Evolutionary conservation across 2,329 filamentous ascomycete species (phyloP), one percentile per base, ranked within the genome.

Genomic region (Alternaria panax): DNA sequence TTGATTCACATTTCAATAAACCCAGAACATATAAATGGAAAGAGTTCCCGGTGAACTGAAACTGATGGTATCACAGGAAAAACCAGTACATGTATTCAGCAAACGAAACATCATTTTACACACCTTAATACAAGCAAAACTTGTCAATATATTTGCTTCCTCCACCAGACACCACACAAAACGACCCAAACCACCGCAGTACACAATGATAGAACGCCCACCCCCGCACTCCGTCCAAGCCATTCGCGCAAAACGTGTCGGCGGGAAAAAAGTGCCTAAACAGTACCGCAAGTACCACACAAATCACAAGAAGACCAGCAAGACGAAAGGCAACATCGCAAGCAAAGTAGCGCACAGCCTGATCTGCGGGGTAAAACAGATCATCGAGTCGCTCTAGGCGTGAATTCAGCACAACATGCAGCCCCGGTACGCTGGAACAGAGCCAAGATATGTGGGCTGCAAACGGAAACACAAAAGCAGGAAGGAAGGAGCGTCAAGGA

Each of bases 201-300:
- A 48, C 38, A 43, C 14, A n/a, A 57, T 51, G 34, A 52, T 65
- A 45, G 48, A 65, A 30, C 53, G 51, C n/a, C 60, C 62, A 48
- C 54, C 57, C 14, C 57, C 47, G 9, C 65, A 69, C 64, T 71
- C 65, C 2, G 24, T 65, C 22, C 50, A 62, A 54, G 59, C 61
- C 32, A 63, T 70, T 30, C 36, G 50, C n/a, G 57, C 65, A 4
- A 63, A 63, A 36, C 62, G 67, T n/a, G 24, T 18, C 20, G 57
- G 62, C 27, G 66, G 67, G 9, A 67, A 60, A 27, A 62, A 67
- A 52, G 59, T 59, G 2, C 65, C 65, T n/a, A 66, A 66, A 51
- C 47, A 45, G 20, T 66, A 67, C 22, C 61, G 64, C 42, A 69
- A 69, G 32, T 51, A 65, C 42, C 59, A 68, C 22, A 24, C 9